Evolutionary conservation across 1,284 basidiomycete genomes (phyloP).

Genomic region (Schizophyllum commune): DNA sequence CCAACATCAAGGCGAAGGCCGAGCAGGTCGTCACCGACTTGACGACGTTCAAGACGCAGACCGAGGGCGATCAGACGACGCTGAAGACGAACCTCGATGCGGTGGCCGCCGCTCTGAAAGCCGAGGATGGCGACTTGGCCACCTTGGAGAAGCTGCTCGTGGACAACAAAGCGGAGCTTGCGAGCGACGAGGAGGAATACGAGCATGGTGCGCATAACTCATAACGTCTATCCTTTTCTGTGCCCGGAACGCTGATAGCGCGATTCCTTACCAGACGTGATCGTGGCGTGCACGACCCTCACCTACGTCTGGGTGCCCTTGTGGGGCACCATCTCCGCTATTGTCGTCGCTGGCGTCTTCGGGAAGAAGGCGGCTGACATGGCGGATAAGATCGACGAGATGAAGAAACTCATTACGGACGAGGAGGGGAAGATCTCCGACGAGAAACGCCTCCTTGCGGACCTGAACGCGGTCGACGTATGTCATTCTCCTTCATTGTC

Average conservation of each 20-base stretch:
- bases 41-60: background rate
- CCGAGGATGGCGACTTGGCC: background rate
- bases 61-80: background rate
- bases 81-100: background rate
- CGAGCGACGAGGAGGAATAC: background rate
- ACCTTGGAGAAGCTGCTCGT: background rate
- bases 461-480: background rate
- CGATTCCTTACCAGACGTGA: background rate
- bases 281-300: background rate
- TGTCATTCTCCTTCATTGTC: no score
- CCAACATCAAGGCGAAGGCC: background rate
- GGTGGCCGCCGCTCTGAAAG: background rate
- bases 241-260: background rate
- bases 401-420: background rate
- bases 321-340: background rate
- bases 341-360: background rate
- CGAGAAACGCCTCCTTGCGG: background rate
- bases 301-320: background rate
- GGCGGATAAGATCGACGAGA: background rate
- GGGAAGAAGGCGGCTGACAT: background rate
- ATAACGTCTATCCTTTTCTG: background rate
- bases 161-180: background rate
- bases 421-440: background rate
- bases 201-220: background rate
- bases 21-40: background rate